Evolutionary conservation across 345 rosid genomes (phyloP).

Genomic region (Mercurialis annua): DNA sequence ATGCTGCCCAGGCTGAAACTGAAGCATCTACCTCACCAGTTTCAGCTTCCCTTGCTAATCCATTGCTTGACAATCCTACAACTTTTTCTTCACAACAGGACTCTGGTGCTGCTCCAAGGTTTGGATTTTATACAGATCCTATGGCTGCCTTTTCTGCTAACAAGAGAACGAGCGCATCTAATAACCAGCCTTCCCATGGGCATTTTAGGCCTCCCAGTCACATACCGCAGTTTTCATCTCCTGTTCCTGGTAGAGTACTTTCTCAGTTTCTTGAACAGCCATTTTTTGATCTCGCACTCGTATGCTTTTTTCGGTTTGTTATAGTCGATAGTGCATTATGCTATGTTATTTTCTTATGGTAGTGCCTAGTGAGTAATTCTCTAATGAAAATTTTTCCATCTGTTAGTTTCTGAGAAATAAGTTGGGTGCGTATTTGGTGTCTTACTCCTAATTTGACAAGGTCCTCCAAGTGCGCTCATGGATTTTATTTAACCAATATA

Average conservation of each 20-base stretch:
- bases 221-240: slow-evolving; percentile 23
- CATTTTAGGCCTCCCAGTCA: slow-evolving; percentile 28
- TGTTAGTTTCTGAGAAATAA: neutral
- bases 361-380: neutral
- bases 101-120: slow-evolving; percentile 41
- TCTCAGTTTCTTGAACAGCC: neutral
- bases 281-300: neutral
- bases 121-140: slow-evolving; percentile 78
- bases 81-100: slow-evolving; percentile 26
- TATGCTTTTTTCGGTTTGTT: neutral
- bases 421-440: neutral
- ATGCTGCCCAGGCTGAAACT: slow-evolving; percentile 53
- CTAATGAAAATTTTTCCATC: neutral
- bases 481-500: neutral
- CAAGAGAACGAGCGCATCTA: slow-evolving; percentile 36
- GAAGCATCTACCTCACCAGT: slow-evolving; percentile 34
- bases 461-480: neutral
- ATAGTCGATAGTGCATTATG: neutral
- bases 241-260: slow-evolving; percentile 34
- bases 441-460: neutral
- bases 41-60: slow-evolving; percentile 53
- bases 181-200: slow-evolving; percentile 26
- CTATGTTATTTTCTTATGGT: neutral
- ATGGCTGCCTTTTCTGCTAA: slow-evolving; percentile 70
- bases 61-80: slow-evolving; percentile 45